These are phyloP conservation scores for Trichoderma erinaceum DNA, from an alignment of 495 filamentous ascomycete species.

Conservation along the genomic window DNA sequence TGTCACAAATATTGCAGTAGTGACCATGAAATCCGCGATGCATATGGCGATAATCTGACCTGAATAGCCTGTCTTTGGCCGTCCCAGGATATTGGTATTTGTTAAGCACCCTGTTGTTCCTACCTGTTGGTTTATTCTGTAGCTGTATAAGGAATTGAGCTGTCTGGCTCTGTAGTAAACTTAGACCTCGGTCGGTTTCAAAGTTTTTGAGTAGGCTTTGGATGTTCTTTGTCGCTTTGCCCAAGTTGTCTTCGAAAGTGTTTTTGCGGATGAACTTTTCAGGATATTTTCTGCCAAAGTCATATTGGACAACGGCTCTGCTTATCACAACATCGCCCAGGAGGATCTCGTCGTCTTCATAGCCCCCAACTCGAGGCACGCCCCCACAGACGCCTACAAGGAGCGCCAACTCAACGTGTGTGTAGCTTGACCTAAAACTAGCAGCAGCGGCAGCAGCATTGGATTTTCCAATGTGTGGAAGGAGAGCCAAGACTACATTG, in stretches of 20 bases:
- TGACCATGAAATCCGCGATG: conserved; percentile 20
- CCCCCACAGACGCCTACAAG: conserved; percentile 35
- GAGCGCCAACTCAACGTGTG: conserved; percentile 21
- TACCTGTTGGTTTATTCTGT: conserved; percentile 6
- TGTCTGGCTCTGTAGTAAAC: conserved; percentile 21
- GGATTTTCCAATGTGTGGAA: conserved; percentile 33
- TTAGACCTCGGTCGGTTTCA: conserved; percentile 15
- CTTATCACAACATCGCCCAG: conserved; percentile 46
- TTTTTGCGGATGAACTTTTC: conserved; percentile 28
- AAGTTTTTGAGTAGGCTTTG: conserved; percentile 25
- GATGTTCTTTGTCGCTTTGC: conserved; percentile 30
- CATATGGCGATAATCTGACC: conserved; percentile 29
- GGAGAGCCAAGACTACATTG: conserved; percentile 32
- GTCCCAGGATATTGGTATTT: conserved; percentile 22
- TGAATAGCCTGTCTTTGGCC: conserved; percentile 28
- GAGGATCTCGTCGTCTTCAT: conserved; percentile 23
- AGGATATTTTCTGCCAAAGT: conserved; percentile 33
- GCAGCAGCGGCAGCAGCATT: conserved; percentile 28
- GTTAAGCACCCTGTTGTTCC: background rate
- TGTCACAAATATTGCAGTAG: background rate
- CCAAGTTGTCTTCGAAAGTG: conserved; percentile 28
- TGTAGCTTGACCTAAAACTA: conserved; percentile 29
- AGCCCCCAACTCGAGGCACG: conserved; percentile 19
- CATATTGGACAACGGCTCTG: conserved; percentile 32
- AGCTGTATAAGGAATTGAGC: conserved; percentile 20